These are phyloP conservation scores for Penicillium expansum DNA, from an alignment of 2,329 filamentous ascomycete species.

Conservation along the genomic window DNA sequence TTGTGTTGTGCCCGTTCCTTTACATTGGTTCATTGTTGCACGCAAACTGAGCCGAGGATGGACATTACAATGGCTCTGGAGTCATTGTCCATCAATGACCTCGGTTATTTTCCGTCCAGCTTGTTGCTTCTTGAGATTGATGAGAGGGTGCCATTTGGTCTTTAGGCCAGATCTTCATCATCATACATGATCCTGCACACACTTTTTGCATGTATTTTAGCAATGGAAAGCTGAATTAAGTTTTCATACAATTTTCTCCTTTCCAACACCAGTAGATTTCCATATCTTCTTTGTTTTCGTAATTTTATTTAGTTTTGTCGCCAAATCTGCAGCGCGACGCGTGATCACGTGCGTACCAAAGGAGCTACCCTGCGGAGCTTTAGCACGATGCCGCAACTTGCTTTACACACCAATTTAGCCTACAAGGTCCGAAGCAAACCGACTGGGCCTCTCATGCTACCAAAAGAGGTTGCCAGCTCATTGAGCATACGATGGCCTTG, in stretches of 20 bases:
- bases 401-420: not conserved
- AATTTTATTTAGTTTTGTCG: not conserved
- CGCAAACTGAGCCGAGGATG: not conserved
- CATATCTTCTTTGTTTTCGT: not conserved
- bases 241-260: not conserved
- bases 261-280: not conserved
- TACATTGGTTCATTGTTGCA: not conserved
- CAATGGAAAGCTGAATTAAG: conserved; percentile 10
- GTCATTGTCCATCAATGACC: not conserved
- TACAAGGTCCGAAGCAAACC: not conserved
- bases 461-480: conserved; percentile 33
- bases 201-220: conserved; percentile 22
- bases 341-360: conserved; percentile 18
- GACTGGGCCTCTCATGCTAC: conserved; percentile 27
- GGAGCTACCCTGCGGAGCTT: conserved; percentile 7
- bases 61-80: not conserved
- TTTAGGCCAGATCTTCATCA: not conserved
- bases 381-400: conserved; percentile 1
- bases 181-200: conserved; percentile 9
- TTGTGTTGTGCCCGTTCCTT: conserved; percentile 2
- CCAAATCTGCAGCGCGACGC: conserved; percentile 14
- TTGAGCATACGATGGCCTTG: conserved; percentile 45
- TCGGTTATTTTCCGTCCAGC: not conserved
- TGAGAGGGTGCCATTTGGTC: not conserved
- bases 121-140: conserved; percentile 2